Evolutionary conservation across 108 stramenopile species (phyloP), one percentile per base, ranked within the genome.

Genomic region (Nitzschia sp.): DNA sequence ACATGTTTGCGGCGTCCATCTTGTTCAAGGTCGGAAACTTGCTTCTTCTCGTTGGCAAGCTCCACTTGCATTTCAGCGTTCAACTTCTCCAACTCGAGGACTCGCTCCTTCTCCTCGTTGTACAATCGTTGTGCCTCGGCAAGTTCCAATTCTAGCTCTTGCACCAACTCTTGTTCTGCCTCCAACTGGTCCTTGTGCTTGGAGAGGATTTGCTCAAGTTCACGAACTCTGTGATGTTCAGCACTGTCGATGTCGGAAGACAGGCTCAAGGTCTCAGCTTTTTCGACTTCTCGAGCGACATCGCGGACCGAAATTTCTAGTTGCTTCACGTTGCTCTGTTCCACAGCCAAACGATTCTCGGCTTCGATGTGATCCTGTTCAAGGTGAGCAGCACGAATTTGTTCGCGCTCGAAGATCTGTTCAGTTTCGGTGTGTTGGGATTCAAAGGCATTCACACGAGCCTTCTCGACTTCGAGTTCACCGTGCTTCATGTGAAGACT

Each of bases 71-170:
- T 41, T 26, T 51, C 24, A 43, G 40, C 52, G 53, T 63, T 55
- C 2, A 41, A 60, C 25, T 55, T 34, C 8, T 51, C 38, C 39
- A 75, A 41, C 19, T 75, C 73, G n/a, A 52, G 15, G n/a, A 68
- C 66, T 52, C 68, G 67, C 54, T 51, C 29, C 41, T 60, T 53
- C 57, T 75, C 73, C n/a, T 56, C 37, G n/a, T 66, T 59, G 8
- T 54, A 51, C 0, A 75, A 59, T 5, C 25, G 8, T 39, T 25
- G 43, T 12, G 58, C 55, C 29, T 59, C 61, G 11, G 66, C 43
- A 19, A 75, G 64, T 40, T 75, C 73, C 11, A 21, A 37, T 40
- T 67, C 73, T 7, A 75, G 43, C 20, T 68, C 65, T 40, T 62
- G 51, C 19, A 56, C 64, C n/a, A 63, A 50, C n/a, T 57, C 72